These are phyloP conservation scores for Funneliformis geosporum DNA, from an alignment of 192 early-diverging fungal species.

Conservation along the genomic window DNA sequence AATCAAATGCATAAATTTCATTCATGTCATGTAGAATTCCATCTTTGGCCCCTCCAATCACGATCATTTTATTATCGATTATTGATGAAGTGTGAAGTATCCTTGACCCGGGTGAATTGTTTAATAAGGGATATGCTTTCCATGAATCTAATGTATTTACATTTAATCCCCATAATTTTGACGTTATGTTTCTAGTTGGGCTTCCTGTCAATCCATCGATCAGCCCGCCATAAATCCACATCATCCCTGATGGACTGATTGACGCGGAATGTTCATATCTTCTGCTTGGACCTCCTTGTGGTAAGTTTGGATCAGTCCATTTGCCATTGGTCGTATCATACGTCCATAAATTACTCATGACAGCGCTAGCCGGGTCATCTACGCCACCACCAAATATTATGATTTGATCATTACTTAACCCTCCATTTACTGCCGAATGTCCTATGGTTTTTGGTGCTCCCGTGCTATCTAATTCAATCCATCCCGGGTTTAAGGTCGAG, in stretches of 20 bases:
- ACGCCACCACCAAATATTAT: conserved; percentile 34
- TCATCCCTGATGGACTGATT: not conserved
- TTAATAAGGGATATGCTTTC: not conserved
- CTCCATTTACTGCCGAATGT: conserved; percentile 23
- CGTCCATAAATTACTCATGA: not conserved
- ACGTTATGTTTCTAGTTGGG: too few species aligned
- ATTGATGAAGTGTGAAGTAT: conserved; percentile 5
- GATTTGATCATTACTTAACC: conserved; percentile 17
- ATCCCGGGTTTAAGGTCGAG: not conserved
- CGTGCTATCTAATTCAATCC: not conserved
- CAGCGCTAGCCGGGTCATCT: not conserved
- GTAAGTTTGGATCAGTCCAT: not conserved
- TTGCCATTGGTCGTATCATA: not conserved
- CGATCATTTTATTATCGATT: conserved; percentile 4
- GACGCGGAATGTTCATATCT: not conserved
- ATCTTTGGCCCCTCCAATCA: not conserved
- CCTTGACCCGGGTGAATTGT: not conserved
- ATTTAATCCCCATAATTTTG: conserved; percentile 6
- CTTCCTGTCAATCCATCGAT: not conserved
- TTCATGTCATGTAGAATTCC: not conserved
- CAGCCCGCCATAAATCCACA: conserved; percentile 25
- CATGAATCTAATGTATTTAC: not conserved
- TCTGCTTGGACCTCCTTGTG: not conserved
- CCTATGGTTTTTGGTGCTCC: conserved; percentile 7
- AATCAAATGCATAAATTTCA: conserved; percentile 33